Evolutionary conservation across 2,329 filamentous ascomycete species (phyloP), one percentile per base, ranked within the genome.

Genomic region (Alternaria sp.): DNA sequence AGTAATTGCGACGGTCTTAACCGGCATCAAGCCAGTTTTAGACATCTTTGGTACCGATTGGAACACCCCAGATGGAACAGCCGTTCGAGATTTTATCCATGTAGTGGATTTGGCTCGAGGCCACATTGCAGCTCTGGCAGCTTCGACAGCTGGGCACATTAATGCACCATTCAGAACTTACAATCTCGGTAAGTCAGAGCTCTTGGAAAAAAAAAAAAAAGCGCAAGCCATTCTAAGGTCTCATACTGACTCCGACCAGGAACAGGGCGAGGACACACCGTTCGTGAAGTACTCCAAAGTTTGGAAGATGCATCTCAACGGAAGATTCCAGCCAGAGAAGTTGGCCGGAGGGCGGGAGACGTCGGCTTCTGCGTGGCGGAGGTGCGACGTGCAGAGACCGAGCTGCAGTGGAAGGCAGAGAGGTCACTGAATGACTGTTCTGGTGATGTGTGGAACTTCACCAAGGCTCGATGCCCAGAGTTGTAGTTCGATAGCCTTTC

Each of bases 11-110:
- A 85, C 87, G 54, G 87, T 89, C 7, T 81, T 89, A 68, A 86
- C 83, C 0, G 87, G 88, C 1, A 76, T 81, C 36, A 81, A 83
- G 48, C 69, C 80, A 4, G 80, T 83, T 44, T 79, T 90, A n/a
- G 81, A 86, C 51, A 84, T 90, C 54, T 90, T 88, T 64, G 88
- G 88, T 7, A 83, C 82, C 3, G 87, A 91, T 74, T 91, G 88
- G 84, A 82, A 88, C 57, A 90, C 88, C 0, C 79, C 81, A 4
- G 88, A 91, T 66, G 88, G 88, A 16, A 90, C 88, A 0, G 87
- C 87, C 1, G 83, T 90, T 41, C 85, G 88, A 42, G 88, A 91
- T 74, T 91, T 89, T 70, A 89, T 90, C 63, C 88, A 90, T 66
- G 88, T 90, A 38, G 85, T 84, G 16, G 88, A 90, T 73, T 82